Evolutionary conservation across 2,329 filamentous ascomycete species (phyloP).

Genomic region (Pleomassaria siparia): DNA sequence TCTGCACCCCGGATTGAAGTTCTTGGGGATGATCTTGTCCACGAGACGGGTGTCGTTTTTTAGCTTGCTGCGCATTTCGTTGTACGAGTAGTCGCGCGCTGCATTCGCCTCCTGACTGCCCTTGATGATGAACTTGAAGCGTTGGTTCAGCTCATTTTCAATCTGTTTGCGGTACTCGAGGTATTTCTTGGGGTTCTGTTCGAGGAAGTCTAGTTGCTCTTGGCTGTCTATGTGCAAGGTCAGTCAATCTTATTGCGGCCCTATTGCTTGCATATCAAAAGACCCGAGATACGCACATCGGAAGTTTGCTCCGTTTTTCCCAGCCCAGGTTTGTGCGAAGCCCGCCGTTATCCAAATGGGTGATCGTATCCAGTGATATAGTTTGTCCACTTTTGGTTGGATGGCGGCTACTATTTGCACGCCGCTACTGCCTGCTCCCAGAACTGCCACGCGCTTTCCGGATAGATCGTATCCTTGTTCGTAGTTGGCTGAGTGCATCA

Average conservation of each 20-base stretch:
- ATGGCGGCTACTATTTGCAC: constrained; percentile 6
- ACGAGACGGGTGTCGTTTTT: constrained; percentile 36
- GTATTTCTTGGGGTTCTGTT: constrained; percentile 47
- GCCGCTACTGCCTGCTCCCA: constrained; percentile 5
- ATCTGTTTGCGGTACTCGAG: constrained; percentile 51
- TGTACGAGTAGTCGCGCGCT: constrained; percentile 52
- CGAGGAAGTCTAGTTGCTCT: constrained; percentile 44
- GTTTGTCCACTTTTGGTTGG: constrained; percentile 5
- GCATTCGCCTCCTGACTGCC: constrained; percentile 46
- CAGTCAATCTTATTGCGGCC: background rate
- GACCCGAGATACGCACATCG: constrained; percentile 45
- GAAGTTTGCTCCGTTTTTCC: constrained; percentile 51
- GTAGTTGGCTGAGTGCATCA: constrained; percentile 13
- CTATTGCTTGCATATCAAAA: background rate
- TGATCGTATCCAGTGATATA: constrained; percentile 3
- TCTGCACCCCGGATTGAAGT: constrained; percentile 43
- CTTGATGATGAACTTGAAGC: constrained; percentile 50
- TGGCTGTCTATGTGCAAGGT: constrained; percentile 30
- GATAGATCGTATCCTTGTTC: constrained; percentile 5
- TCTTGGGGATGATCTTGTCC: constrained; percentile 45
- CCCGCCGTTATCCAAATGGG: constrained; percentile 46
- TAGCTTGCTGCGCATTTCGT: constrained; percentile 48
- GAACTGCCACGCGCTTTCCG: constrained; percentile 9
- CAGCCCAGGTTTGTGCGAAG: constrained; percentile 52
- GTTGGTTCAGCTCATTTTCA: constrained; percentile 50